A percentile compares a stretch with the other conserved stretches of the same genome.
phyloP scores from a whole-genome alignment of 805 yeast genomes.

The Candida palmyrensis region DNA sequence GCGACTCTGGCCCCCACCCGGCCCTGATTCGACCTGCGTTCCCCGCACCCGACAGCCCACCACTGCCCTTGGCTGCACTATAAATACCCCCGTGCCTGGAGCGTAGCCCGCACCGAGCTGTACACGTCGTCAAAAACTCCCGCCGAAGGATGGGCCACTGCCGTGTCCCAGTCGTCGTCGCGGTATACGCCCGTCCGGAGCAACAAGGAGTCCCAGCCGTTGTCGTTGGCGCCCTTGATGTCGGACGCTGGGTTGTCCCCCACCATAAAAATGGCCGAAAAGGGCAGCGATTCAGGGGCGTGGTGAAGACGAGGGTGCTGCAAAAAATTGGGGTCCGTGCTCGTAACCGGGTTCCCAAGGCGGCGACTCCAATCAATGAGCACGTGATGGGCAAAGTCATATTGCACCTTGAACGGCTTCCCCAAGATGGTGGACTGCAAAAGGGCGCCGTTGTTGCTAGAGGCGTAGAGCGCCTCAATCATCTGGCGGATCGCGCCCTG shows the following conservation, averaged over 20 bases:
- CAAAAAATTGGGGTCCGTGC: too few species aligned
- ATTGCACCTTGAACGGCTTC: conserved; percentile 74
- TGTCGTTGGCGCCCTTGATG: conserved; percentile 79
- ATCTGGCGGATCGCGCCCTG: conserved; percentile 80
- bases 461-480: conserved; percentile 55
- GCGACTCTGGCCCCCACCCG: too few species aligned
- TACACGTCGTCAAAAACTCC: conserved; percentile 48
- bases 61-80: too few species aligned
- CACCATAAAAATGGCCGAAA: conserved; percentile 79
- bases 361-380: conserved; percentile 51
- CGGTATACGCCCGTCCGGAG: conserved; percentile 85
- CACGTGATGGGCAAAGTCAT: conserved; percentile 76
- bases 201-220: conserved; percentile 86
- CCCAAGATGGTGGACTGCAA: conserved; percentile 64
- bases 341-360: conserved; percentile 12
- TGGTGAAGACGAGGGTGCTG: conserved; percentile 38
- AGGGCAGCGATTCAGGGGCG: conserved; percentile 27
- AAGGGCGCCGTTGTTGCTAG: conserved; percentile 35
- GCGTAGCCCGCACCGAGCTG: conserved; percentile 29
- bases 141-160: conserved; percentile 39
- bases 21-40: too few species aligned
- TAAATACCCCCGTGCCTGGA: too few species aligned
- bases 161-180: conserved; percentile 45
- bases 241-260: conserved; percentile 97
- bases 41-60: too few species aligned